Base-by-base conservation (phyloP, 108 stramenopile species). In the Parietichytrium sp. region DNA sequence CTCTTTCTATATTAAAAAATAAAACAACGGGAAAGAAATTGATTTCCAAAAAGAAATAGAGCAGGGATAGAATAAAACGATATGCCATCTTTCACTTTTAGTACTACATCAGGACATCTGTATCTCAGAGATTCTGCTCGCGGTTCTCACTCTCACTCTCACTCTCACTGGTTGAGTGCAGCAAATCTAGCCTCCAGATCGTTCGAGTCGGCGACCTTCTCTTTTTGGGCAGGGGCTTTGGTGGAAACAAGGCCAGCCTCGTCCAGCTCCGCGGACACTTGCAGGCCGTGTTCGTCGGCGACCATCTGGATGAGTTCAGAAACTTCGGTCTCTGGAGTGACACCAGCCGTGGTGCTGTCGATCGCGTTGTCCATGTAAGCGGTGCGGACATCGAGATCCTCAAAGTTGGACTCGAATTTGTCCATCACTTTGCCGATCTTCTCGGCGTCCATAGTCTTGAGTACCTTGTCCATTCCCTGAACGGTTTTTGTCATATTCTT, bases 331-430 rank as follows among this genome's bases (percentile, higher is more conserved):
- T 92, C 96, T 10, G 98, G 98, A 26, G 98, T 98, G 15, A 92
- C 86, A 52, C 92, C 92, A 31, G 96, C 93, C 2, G 98, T 96
- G n/a, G 95, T 94, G 16, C 90, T 89, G 87, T 94, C 93, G 94
- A 99, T 98, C 51, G 96, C 90, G 36, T 92, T 87, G 79, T 97
- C 96, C 97, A 99, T 98, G 84, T 94, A 95, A 30, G 90, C 90
- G 50, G 93, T 52, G 31, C 88, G 84, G 48, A 99, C 98, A 84
- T 99, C 98, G 88, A 98, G 89, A 88, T 96, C 96, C 86, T 98
- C 98, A 84, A 99, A 99, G 87, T 99, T 96, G 84, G 92, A 87
- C 87, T 99, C 98, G 83, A 99, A 99, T 81, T 95, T 92, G 80
- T 96, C 95, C 95, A 96, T 98, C 38, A 90, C 85, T 20, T 91